These are phyloP conservation scores for Hordeum pubiflorum DNA, from an alignment of 202 grass and related monocot genomes.

Conservation along the genomic window DNA sequence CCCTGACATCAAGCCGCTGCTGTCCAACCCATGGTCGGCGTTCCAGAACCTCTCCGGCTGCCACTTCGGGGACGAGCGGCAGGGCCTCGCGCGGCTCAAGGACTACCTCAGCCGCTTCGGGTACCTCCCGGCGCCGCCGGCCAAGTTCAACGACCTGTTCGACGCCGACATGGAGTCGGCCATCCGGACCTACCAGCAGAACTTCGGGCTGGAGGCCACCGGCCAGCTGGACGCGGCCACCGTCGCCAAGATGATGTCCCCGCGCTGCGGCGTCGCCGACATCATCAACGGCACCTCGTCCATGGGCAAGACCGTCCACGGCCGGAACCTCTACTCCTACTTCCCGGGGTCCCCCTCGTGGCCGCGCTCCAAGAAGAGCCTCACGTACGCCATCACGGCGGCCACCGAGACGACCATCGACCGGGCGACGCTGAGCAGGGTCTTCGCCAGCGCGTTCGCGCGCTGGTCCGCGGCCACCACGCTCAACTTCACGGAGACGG, in stretches of 20 bases:
- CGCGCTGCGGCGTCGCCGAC: conserved; percentile 83
- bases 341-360: conserved; percentile 59
- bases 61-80: conserved; percentile 51
- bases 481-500: conserved; percentile 69
- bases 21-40: conserved; percentile 55
- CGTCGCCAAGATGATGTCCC: conserved; percentile 51
- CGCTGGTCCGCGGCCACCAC: conserved; percentile 57
- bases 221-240: conserved; percentile 56
- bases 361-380: conserved; percentile 41
- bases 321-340: conserved; percentile 73
- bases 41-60: conserved; percentile 73
- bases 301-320: conserved; percentile 16
- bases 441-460: conserved; percentile 71
- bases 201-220: conserved; percentile 52
- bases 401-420: conserved; percentile 50
- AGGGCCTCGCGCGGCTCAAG: conserved; percentile 56
- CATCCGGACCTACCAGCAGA: conserved; percentile 60
- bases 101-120: conserved; percentile 60
- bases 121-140: conserved; percentile 41
- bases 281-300: conserved; percentile 62
- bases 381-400: conserved; percentile 48
- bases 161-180: conserved; percentile 53
- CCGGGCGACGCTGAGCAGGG: conserved; percentile 19
- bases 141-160: conserved; percentile 60
- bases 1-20: conserved; percentile 10